phyloP scores from a whole-genome alignment of 73 alveolate genomes.

The Halteria grandinella region DNA sequence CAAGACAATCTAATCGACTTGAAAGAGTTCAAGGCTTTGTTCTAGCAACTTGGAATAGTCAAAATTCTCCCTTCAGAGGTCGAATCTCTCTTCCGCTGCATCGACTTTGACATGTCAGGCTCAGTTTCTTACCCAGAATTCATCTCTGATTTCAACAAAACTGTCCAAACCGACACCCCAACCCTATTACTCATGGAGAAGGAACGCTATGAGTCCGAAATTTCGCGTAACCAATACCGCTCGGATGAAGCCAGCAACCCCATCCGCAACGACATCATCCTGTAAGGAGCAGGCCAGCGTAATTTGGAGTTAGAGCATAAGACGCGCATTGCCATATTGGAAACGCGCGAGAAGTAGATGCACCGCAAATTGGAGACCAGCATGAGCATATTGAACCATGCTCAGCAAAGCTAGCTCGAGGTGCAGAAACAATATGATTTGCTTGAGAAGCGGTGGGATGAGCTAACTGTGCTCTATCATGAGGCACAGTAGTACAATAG shows the following conservation, averaged over 20 bases:
- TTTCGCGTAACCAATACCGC: background rate
- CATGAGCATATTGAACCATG: constrained; percentile 24
- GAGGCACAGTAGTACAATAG: constrained; percentile 29
- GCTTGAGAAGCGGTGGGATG: constrained; percentile 62
- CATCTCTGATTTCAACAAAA: constrained; percentile 47
- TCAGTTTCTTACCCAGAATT: constrained; percentile 67
- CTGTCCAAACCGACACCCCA: background rate
- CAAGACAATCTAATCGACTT: constrained; percentile 44
- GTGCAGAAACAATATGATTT: constrained; percentile 46
- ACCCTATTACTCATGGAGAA: background rate
- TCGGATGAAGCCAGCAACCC: constrained; percentile 2
- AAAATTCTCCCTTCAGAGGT: constrained; percentile 16
- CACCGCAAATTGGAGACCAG: constrained; percentile 31
- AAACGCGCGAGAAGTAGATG: constrained; percentile 65
- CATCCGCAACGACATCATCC: background rate
- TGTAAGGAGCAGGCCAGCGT: background rate
- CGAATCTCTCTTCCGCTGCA: constrained; percentile 46
- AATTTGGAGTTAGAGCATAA: constrained; percentile 26
- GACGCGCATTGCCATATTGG: constrained; percentile 50
- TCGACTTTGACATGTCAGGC: constrained; percentile 69
- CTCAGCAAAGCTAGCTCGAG: constrained; percentile 38
- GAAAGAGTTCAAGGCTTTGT: constrained; percentile 65
- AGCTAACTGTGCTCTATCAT: constrained; percentile 48
- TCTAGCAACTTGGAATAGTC: no score
- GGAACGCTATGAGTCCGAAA: constrained; percentile 8